These are phyloP conservation scores for Phylloboletellus chloephorus DNA, from an alignment of 1,284 basidiomycete genomes.

Conservation along the genomic window DNA sequence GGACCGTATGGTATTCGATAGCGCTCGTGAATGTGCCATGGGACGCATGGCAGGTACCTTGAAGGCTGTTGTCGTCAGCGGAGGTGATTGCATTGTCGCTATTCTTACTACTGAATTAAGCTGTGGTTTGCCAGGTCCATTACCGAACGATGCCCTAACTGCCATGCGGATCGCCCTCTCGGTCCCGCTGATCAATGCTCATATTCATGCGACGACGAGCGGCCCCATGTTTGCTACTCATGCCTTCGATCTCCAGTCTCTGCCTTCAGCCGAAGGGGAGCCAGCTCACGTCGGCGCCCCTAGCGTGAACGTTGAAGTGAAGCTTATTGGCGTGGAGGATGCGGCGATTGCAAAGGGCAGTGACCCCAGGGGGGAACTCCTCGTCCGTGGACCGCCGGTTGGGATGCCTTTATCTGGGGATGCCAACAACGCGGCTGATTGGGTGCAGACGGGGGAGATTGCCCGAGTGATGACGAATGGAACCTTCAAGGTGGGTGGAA, in stretches of 20 bases:
- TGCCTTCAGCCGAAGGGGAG: slow-evolving; percentile 38
- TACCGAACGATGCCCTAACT: slow-evolving; percentile 42
- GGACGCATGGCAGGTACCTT: slow-evolving; percentile 55
- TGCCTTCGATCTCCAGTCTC: slow-evolving; percentile 68
- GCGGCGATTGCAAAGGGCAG: slow-evolving; percentile 53
- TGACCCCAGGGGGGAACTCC: slow-evolving; percentile 48
- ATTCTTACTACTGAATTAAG: slow-evolving; percentile 5
- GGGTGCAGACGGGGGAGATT: slow-evolving; percentile 44
- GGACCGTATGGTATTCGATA: slow-evolving; percentile 69
- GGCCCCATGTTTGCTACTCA: slow-evolving; percentile 71
- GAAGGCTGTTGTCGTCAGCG: slow-evolving; percentile 57
- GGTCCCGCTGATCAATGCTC: slow-evolving; percentile 59
- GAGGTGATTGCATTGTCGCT: slow-evolving; percentile 41
- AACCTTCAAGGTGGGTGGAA: slow-evolving; percentile 43
- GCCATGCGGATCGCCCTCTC: slow-evolving; percentile 66
- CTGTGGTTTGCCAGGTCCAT: slow-evolving; percentile 29
- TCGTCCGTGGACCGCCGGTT: slow-evolving; percentile 50
- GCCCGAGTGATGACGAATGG: slow-evolving; percentile 58
- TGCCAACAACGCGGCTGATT: slow-evolving; percentile 33
- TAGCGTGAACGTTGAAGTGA: slow-evolving; percentile 67
- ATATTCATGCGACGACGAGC: slow-evolving; percentile 54
- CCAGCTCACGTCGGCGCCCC: slow-evolving; percentile 66
- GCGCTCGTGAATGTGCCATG: slow-evolving; percentile 54
- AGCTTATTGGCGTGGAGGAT: slow-evolving; percentile 61
- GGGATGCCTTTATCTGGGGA: slow-evolving; percentile 44